These are phyloP conservation scores for Coniosporium apollinis DNA, from an alignment of 495 filamentous ascomycete genomes.

Conservation along the genomic window DNA sequence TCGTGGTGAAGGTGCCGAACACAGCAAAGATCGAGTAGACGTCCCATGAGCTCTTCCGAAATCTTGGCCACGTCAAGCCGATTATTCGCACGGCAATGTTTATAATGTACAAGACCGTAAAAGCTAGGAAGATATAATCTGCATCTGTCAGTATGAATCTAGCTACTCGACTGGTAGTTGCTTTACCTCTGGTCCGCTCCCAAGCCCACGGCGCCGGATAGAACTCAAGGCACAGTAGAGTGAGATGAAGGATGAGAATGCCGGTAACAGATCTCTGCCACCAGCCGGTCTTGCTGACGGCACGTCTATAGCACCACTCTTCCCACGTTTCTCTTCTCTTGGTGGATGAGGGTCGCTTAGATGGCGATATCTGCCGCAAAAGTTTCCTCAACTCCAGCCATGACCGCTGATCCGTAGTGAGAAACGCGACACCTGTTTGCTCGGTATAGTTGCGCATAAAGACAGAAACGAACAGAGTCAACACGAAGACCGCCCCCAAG, in stretches of 20 bases:
- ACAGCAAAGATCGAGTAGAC: conserved; percentile 73
- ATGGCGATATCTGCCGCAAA: conserved; percentile 82
- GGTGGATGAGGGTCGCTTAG: conserved; percentile 64
- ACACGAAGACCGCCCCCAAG: conserved; percentile 87
- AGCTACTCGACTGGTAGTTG: neutral
- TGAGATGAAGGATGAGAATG: conserved; percentile 64
- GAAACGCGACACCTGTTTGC: conserved; percentile 90
- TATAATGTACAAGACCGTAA: conserved; percentile 69
- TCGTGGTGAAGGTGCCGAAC: conserved; percentile 66
- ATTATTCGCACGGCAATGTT: conserved; percentile 76
- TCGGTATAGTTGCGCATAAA: conserved; percentile 99
- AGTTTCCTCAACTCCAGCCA: conserved; percentile 94
- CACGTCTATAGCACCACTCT: conserved; percentile 84
- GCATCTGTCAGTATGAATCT: conserved; percentile 3
- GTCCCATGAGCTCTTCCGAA: conserved; percentile 90
- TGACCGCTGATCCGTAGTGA: conserved; percentile 91
- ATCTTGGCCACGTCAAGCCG: conserved; percentile 84
- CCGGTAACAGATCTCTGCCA: conserved; percentile 74
- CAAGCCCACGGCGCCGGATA: conserved; percentile 53
- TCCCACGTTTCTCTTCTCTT: conserved; percentile 60
- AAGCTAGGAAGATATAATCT: conserved; percentile 62
- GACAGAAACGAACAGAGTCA: conserved; percentile 96
- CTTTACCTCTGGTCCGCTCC: conserved; percentile 42
- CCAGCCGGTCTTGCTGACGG: conserved; percentile 82
- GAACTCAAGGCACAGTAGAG: conserved; percentile 73